Evolutionary conservation across 73 alveolate genomes (phyloP).

Genomic region (Tetrahymena malaccensis): DNA sequence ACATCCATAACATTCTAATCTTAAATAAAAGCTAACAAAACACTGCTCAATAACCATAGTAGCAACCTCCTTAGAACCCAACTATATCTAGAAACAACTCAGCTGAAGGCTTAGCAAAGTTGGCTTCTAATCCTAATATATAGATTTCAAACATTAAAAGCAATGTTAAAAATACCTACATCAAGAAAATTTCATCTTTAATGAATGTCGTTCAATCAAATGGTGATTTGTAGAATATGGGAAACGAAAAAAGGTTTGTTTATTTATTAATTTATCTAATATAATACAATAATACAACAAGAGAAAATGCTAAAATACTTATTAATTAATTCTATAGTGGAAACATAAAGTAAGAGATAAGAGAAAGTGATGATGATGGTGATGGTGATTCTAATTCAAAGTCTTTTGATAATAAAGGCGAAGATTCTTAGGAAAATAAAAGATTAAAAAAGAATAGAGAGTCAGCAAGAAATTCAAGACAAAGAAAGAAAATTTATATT

Average conservation of each 20-base stretch:
- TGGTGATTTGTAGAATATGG: neutral
- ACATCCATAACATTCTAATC: neutral
- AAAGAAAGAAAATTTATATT: conserved; percentile 47
- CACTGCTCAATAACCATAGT: neutral
- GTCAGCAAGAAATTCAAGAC: conserved; percentile 44
- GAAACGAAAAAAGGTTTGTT: neutral
- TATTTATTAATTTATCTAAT: too few species aligned
- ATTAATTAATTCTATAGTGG: neutral
- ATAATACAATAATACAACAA: too few species aligned
- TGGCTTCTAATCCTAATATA: neutral
- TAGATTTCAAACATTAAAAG: conserved; percentile 10
- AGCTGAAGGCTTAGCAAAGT: neutral
- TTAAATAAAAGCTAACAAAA: neutral
- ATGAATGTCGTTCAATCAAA: conserved; percentile 4
- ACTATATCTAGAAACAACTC: neutral
- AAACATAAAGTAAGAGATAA: neutral
- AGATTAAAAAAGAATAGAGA: conserved; percentile 48
- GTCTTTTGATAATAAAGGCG: neutral
- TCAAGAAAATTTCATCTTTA: conserved; percentile 18
- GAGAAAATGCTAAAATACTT: too few species aligned
- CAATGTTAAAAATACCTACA: conserved; percentile 40
- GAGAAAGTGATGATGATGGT: neutral
- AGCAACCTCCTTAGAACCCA: neutral
- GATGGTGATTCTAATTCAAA: neutral
- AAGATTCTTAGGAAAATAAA: conserved; percentile 4